These are phyloP conservation scores for Balansia obtecta DNA, from an alignment of 2,329 filamentous ascomycete species.

Conservation along the genomic window DNA sequence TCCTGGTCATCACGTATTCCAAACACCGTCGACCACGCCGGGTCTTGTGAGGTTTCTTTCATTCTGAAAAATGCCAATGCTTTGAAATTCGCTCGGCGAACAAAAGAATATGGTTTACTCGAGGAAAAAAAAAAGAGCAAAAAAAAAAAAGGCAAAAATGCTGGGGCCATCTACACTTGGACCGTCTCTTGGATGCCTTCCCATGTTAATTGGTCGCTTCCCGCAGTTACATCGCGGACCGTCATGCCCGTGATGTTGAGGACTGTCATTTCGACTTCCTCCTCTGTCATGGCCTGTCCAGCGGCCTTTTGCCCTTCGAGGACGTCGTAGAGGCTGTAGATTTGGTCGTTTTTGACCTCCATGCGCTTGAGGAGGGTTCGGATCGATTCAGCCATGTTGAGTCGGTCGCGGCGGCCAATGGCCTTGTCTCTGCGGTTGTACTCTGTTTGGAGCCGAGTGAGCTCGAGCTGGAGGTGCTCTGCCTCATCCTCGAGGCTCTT, in stretches of 20 bases:
- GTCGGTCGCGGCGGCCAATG: slow-evolving; percentile 51
- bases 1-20: background rate
- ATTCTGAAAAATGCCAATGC: background rate
- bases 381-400: slow-evolving; percentile 47
- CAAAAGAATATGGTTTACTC: background rate
- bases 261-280: slow-evolving; percentile 53
- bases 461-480: slow-evolving; percentile 58
- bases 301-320: slow-evolving; percentile 64
- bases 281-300: slow-evolving; percentile 49
- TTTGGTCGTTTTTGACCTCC: slow-evolving; percentile 63
- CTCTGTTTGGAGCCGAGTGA: slow-evolving; percentile 46
- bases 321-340: slow-evolving; percentile 75
- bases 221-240: slow-evolving; percentile 25
- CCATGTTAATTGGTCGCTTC: slow-evolving; percentile 29
- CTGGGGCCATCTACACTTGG: background rate
- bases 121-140: too few relatives aligned
- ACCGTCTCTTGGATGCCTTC: slow-evolving; percentile 24
- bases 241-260: slow-evolving; percentile 38
- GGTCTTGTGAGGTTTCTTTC: background rate
- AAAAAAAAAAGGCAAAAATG: background rate
- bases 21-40: slow-evolving; percentile 1
- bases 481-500: slow-evolving; percentile 74
- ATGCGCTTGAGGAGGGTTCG: slow-evolving; percentile 48
- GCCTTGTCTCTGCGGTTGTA: slow-evolving; percentile 58
- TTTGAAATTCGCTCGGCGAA: background rate